A percentile compares a stretch with the other conserved stretches of the same genome.
Evolutionary conservation across 2,329 filamentous ascomycete species (phyloP).

Genomic region (Fusarium staphyleae): DNA sequence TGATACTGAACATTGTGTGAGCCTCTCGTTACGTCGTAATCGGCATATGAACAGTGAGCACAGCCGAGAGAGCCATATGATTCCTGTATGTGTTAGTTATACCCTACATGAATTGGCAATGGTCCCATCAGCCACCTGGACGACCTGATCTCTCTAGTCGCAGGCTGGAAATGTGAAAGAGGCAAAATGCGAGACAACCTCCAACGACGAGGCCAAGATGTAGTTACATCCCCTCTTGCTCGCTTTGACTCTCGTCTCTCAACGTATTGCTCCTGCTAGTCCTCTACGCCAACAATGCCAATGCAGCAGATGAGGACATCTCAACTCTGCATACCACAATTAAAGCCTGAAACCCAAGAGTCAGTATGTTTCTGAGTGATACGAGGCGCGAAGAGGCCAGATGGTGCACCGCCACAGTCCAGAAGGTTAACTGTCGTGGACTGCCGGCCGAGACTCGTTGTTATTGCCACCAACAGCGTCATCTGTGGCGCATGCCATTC

Average conservation of each 20-base stretch:
- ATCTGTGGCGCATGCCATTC: conserved; percentile 25
- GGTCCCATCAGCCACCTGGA: conserved; percentile 27
- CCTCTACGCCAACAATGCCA: conserved; percentile 57
- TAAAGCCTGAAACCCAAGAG: too few relatives aligned
- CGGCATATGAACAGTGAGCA: too few relatives aligned
- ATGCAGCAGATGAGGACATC: conserved; percentile 51
- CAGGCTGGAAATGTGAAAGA: conserved; percentile 11
- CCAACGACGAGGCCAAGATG: conserved; percentile 1
- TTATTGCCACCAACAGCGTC: conserved; percentile 13
- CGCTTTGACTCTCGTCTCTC: background rate
- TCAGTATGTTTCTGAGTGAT: too few relatives aligned
- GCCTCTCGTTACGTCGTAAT: background rate
- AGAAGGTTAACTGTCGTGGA: too few relatives aligned
- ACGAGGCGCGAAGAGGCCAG: too few relatives aligned
- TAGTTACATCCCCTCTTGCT: conserved; percentile 8
- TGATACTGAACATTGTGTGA: background rate
- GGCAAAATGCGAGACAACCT: conserved; percentile 3
- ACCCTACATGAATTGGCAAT: conserved; percentile 32
- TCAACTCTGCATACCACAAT: conserved; percentile 54
- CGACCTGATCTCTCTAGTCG: conserved; percentile 2
- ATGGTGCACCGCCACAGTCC: too few relatives aligned
- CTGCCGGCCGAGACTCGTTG: too few relatives aligned
- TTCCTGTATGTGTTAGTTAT: conserved; percentile 21
- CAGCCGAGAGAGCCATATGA: background rate
- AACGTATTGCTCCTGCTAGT: conserved; percentile 45